Percentiles rank a stretch among this genome's conserved stretches.
Evolutionary conservation across 306 rosid genomes (phyloP).

Genomic region (Amphicarpaea edgeworthii): DNA sequence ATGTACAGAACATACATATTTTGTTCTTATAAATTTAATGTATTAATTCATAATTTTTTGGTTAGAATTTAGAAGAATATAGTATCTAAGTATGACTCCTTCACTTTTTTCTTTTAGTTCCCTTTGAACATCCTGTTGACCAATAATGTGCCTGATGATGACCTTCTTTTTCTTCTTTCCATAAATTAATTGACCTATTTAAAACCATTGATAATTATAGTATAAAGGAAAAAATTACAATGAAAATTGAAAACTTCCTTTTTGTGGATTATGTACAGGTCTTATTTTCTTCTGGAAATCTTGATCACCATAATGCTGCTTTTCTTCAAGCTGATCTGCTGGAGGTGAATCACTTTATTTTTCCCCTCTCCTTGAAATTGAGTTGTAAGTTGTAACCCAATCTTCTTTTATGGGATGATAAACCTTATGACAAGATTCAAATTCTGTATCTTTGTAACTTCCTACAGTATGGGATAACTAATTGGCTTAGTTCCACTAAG

Average conservation of each 20-base stretch:
- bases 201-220: conserved; percentile 30
- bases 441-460: conserved; percentile 11
- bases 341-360: conserved; percentile 66
- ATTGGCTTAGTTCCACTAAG: neutral
- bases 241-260: conserved; percentile 11
- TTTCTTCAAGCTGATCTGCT: conserved; percentile 73
- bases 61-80: neutral
- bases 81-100: neutral
- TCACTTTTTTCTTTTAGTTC: conserved; percentile 1
- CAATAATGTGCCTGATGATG: conserved; percentile 16
- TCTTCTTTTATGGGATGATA: conserved; percentile 18
- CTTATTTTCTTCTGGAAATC: conserved; percentile 73
- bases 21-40: conserved; percentile 8
- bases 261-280: conserved; percentile 58
- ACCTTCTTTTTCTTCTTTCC: conserved; percentile 16
- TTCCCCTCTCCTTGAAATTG: neutral
- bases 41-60: conserved; percentile 5
- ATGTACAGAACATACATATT: conserved; percentile 11
- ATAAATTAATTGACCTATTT: conserved; percentile 36
- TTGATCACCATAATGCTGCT: conserved; percentile 60
- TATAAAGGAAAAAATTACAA: conserved; percentile 1
- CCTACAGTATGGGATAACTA: conserved; percentile 4
- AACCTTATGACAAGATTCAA: conserved; percentile 17
- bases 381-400: conserved; percentile 24
- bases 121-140: conserved; percentile 29